Conservation (phyloP, 352 stramenopile genomes). For the Thalassiosira hispida region DNA sequence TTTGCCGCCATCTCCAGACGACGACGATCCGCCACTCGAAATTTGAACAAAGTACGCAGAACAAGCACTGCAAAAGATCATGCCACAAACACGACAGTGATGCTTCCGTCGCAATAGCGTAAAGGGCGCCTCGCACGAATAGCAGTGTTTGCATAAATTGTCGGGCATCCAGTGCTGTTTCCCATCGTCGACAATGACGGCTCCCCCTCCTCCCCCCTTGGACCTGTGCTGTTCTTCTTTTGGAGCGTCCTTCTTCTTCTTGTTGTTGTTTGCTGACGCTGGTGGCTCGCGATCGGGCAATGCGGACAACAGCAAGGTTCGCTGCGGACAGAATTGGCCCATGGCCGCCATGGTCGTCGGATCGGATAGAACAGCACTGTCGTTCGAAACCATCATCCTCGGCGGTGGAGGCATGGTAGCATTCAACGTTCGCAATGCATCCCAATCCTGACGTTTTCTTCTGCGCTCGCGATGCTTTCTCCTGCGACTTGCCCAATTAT, state of each 20-base stretch:
- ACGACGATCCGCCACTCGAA: slow-evolving; percentile 5
- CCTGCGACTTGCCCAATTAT: slow-evolving; percentile 30
- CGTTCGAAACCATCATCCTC: no score
- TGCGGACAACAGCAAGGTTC: not conserved
- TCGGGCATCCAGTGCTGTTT: slow-evolving; percentile 86
- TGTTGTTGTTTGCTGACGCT: not conserved
- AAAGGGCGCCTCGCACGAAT: slow-evolving; percentile 81
- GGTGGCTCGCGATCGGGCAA: slow-evolving; percentile 1
- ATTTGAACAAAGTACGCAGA: slow-evolving; percentile 81
- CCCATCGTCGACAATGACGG: slow-evolving; percentile 62
- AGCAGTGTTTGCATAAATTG: slow-evolving; percentile 81
- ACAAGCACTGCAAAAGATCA: slow-evolving; percentile 85
- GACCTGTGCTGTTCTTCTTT: not conserved
- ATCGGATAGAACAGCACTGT: not conserved
- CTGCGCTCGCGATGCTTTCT: slow-evolving; percentile 24
- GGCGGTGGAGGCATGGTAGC: no score
- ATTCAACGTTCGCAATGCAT: slow-evolving; percentile 17
- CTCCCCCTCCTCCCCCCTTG: slow-evolving; percentile 8
- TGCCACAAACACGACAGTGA: slow-evolving; percentile 85
- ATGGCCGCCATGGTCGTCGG: not conserved
- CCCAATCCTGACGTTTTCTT: slow-evolving; percentile 40
- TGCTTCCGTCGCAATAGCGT: slow-evolving; percentile 82
- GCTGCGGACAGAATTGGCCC: not conserved
- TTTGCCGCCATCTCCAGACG: slow-evolving; percentile 3
- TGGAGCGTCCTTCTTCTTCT: slow-evolving; percentile 7